phyloP scores from a whole-genome alignment of 768 basidiomycete species.

The Boletus rubropictus region DNA sequence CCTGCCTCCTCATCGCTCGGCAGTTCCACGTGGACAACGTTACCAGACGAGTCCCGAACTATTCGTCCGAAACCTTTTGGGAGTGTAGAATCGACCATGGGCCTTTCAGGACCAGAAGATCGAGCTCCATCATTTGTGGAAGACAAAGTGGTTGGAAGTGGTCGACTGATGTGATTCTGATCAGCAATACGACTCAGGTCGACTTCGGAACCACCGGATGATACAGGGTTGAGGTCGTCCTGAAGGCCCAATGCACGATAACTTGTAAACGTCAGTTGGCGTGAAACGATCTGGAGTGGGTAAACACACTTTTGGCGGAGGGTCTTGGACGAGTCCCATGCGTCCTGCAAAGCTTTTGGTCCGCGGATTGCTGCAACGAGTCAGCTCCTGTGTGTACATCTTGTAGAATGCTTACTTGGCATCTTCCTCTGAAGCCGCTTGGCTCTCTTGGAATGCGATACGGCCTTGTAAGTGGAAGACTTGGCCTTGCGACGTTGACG shows the following conservation, averaged over 20 bases:
- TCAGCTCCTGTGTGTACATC: constrained; percentile 5
- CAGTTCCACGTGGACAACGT: constrained; percentile 65
- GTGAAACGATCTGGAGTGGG: background rate
- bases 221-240: constrained; percentile 58
- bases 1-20: constrained; percentile 42
- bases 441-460: constrained; percentile 69
- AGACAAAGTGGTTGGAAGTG: background rate
- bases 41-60: constrained; percentile 72
- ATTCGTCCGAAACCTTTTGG: constrained; percentile 76
- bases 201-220: constrained; percentile 65
- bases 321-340: constrained; percentile 85
- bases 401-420: constrained; percentile 46
- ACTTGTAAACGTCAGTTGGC: constrained; percentile 34
- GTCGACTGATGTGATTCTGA: background rate
- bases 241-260: constrained; percentile 75
- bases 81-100: constrained; percentile 28
- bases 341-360: constrained; percentile 72
- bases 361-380: constrained; percentile 61
- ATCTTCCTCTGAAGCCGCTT: constrained; percentile 75
- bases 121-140: background rate
- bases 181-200: constrained; percentile 3
- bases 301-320: constrained; percentile 84
- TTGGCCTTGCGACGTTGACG: constrained; percentile 84
- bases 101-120: constrained; percentile 3
- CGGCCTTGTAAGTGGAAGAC: constrained; percentile 66